Conservation (phyloP, 2,329 filamentous ascomycete genomes). For the Verticillium klebahnii region DNA sequence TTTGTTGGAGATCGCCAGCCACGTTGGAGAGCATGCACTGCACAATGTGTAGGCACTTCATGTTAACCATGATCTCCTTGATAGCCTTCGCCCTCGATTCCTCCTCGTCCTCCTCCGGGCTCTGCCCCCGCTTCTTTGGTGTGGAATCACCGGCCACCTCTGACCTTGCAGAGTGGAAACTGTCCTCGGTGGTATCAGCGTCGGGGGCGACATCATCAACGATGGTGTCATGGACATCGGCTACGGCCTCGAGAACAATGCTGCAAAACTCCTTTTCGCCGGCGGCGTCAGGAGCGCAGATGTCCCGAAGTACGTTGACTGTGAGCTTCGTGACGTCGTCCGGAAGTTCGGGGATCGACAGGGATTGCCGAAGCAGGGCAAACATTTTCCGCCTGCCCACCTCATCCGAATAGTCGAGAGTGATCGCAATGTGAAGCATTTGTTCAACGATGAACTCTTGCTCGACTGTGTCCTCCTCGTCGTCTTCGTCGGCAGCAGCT, state of each 20-base stretch:
- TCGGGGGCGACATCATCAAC: constrained; percentile 58
- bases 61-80: constrained; percentile 91
- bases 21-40: constrained; percentile 97
- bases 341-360: constrained; percentile 82
- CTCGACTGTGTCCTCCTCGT: constrained; percentile 81
- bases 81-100: constrained; percentile 71
- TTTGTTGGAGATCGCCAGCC: constrained; percentile 79
- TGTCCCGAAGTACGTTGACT: constrained; percentile 74
- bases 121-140: constrained; percentile 36
- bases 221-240: constrained; percentile 94
- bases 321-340: constrained; percentile 90
- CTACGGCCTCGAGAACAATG: constrained; percentile 86
- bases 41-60: constrained; percentile 96
- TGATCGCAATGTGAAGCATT: constrained; percentile 84
- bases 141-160: constrained; percentile 69
- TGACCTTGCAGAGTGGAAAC: constrained; percentile 90
- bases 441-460: constrained; percentile 96
- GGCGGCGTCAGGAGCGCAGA: constrained; percentile 70
- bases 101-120: constrained; percentile 52
- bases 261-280: constrained; percentile 81
- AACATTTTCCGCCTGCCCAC: constrained; percentile 96
- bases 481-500: constrained; percentile 55
- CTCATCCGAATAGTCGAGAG: constrained; percentile 96
- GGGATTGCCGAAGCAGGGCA: constrained; percentile 75
- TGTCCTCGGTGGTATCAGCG: constrained; percentile 56